Evolutionary conservation across 139 green algal species (phyloP), one percentile per base, ranked within the genome.

Genomic region (Mychonastes homosphaera): DNA sequence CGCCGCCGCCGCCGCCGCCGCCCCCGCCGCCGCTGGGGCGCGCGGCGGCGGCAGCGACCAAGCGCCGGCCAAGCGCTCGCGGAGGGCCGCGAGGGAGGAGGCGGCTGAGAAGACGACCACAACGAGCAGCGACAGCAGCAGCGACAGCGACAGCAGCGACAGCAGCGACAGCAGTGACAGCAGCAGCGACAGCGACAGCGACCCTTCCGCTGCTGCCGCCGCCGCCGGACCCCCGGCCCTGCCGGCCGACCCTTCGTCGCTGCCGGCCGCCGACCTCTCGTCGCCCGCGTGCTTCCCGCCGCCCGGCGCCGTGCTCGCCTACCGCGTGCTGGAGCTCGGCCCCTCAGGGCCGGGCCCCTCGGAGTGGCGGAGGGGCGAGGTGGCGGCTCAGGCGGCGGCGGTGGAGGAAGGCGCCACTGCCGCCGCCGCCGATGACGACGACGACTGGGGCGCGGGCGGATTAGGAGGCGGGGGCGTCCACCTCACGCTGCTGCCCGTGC

Each of bases 161-260:
- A 64, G 44, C 49, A 45, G 44, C 36, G 21, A 45, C 28, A 51
- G 29, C 41, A 63, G n/a, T 55, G 43, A 40, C 13, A 56, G 16
- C 57, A 64, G 57, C 55, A 45, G 39, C 54, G 36, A 32, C 10
- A 43, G 12, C 23, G 27, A 26, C 19, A 29, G 15, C 38, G 16
- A n/a, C 16, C 38, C 38, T 16, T n/a, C 38, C 13, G 38, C 38
- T 45, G 16, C 38, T 16, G 16, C 16, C 38, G 16, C 38, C 38
- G 13, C 47, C 33, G 47, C 33, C 19, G 8, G n/a, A n/a, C n/a
- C n/a, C n/a, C n/a, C n/a, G n/a, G n/a, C n/a, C n/a, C n/a, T n/a
- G n/a, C n/a, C n/a, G n/a, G n/a, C n/a, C n/a, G n/a, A n/a, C n/a
- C n/a, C n/a, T 16, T 2, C 8, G 8, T 21, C 27, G 47, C 3